A percentile compares a stretch with the other conserved stretches of the same genome.
Evolutionary conservation across 176 grass and related monocot species (phyloP).

Genomic region (Oryza glumipatula): DNA sequence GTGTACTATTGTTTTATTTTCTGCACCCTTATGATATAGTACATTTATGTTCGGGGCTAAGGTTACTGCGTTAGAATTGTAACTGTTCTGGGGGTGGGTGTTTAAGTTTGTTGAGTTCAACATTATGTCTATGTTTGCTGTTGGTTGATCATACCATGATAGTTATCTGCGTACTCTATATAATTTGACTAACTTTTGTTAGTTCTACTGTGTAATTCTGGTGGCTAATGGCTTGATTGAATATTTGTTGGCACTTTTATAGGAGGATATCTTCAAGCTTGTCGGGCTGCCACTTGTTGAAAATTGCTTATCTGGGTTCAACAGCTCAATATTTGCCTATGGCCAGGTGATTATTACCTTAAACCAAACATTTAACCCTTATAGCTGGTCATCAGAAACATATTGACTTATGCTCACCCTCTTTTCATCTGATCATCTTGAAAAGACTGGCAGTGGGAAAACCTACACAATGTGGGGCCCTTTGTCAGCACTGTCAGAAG

Average conservation of each 20-base stretch:
- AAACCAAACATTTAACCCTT: conserved; percentile 21
- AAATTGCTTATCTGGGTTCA: conserved; percentile 94
- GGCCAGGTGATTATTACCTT: conserved; percentile 69
- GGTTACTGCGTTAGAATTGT: background rate
- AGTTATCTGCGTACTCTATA: background rate
- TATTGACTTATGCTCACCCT: background rate
- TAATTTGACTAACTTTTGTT: conserved; percentile 5
- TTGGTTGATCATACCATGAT: conserved; percentile 17
- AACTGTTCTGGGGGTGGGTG: background rate
- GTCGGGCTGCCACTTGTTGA: conserved; percentile 87
- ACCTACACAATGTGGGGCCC: conserved; percentile 99
- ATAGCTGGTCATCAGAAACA: conserved; percentile 15
- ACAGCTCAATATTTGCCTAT: conserved; percentile 99
- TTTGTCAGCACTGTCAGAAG: conserved; percentile 72
- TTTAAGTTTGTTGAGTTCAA: background rate
- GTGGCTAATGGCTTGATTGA: conserved; percentile 5
- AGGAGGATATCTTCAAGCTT: conserved; percentile 90
- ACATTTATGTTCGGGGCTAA: background rate
- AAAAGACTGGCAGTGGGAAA: conserved; percentile 97
- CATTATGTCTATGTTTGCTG: background rate
- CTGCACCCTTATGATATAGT: conserved; percentile 3
- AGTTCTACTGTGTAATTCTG: background rate
- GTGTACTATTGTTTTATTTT: no score
- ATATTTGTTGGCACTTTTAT: conserved; percentile 4
- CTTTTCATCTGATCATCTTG: conserved; percentile 37